phyloP scores from a whole-genome alignment of 106 monocot species.

The Amphibolis antarctica region DNA sequence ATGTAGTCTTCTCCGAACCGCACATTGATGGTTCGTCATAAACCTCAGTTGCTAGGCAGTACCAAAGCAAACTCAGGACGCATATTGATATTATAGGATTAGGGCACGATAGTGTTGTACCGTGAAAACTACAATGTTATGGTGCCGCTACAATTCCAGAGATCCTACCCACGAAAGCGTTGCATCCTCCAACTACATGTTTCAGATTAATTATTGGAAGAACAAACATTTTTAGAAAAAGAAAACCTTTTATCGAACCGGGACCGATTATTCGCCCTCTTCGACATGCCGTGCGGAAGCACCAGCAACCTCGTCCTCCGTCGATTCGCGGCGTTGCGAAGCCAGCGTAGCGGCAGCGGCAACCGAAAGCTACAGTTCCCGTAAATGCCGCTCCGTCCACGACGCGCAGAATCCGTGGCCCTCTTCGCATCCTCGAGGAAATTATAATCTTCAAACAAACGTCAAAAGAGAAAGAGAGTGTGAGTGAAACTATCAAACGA shows the following conservation, averaged over 20 bases:
- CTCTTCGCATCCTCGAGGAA: slow-evolving; percentile 78
- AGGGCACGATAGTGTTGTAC: too few relatives aligned
- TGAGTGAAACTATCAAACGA: too few relatives aligned
- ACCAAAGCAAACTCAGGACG: too few relatives aligned
- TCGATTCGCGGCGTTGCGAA: slow-evolving; percentile 37
- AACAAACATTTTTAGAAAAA: background rate
- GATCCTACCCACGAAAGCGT: too few relatives aligned
- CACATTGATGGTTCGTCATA: too few relatives aligned
- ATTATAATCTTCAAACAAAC: slow-evolving; percentile 42
- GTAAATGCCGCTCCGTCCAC: slow-evolving; percentile 11
- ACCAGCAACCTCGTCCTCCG: slow-evolving; percentile 33
- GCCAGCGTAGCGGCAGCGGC: slow-evolving; percentile 25
- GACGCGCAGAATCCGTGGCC: slow-evolving; percentile 43
- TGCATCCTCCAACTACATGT: too few relatives aligned
- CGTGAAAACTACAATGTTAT: too few relatives aligned
- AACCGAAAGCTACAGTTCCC: slow-evolving; percentile 20
- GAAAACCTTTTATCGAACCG: slow-evolving; percentile 42
- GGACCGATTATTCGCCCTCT: slow-evolving; percentile 53
- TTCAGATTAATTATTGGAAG: too few relatives aligned
- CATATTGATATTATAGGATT: too few relatives aligned
- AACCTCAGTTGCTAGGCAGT: too few relatives aligned
- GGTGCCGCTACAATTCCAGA: too few relatives aligned
- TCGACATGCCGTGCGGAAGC: slow-evolving; percentile 56
- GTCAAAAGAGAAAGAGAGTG: background rate
- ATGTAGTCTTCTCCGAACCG: too few relatives aligned